These are phyloP conservation scores for Alternaria arbusti DNA, from an alignment of 2,329 filamentous ascomycete genomes.

Conservation along the genomic window DNA sequence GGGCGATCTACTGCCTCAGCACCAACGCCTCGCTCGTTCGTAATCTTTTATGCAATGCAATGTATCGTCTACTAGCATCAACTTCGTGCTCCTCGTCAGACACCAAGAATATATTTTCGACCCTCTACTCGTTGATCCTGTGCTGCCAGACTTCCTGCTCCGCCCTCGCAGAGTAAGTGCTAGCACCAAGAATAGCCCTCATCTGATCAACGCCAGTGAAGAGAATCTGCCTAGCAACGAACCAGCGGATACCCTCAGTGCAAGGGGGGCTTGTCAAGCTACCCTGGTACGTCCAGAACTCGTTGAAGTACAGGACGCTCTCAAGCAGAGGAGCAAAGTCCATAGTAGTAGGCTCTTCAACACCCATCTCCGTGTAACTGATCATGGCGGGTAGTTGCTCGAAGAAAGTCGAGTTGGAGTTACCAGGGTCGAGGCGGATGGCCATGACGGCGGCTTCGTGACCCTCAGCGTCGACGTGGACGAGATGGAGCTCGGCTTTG, in stretches of 20 bases:
- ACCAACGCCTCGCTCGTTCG: not conserved
- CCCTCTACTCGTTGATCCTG: constrained; percentile 48
- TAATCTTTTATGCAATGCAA: not conserved
- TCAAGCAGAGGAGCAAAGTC: constrained; percentile 45
- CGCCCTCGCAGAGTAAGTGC: constrained; percentile 53
- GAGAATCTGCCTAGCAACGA: constrained; percentile 51
- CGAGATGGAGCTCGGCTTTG: constrained; percentile 58
- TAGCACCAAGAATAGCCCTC: constrained; percentile 54
- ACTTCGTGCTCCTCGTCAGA: too few relatives aligned
- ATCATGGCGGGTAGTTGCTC: constrained; percentile 52
- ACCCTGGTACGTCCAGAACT: constrained; percentile 59
- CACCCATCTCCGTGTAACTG: constrained; percentile 46
- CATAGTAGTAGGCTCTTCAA: constrained; percentile 29
- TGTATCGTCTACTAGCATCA: too few relatives aligned
- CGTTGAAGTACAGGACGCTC: constrained; percentile 49
- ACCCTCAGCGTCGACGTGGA: constrained; percentile 54
- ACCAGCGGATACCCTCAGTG: constrained; percentile 57
- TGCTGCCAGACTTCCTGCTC: constrained; percentile 57
- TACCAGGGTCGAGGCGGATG: constrained; percentile 55
- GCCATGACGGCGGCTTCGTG: constrained; percentile 55
- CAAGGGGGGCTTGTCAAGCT: constrained; percentile 58
- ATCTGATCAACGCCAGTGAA: constrained; percentile 56
- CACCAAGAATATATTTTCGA: too few relatives aligned
- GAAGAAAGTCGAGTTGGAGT: constrained; percentile 49
- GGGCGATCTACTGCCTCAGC: not conserved